A percentile compares a stretch with the other conserved stretches of the same genome.
These are phyloP conservation scores for Taphrina confusa DNA, from an alignment of 1,139 yeast species.

Conservation along the genomic window DNA sequence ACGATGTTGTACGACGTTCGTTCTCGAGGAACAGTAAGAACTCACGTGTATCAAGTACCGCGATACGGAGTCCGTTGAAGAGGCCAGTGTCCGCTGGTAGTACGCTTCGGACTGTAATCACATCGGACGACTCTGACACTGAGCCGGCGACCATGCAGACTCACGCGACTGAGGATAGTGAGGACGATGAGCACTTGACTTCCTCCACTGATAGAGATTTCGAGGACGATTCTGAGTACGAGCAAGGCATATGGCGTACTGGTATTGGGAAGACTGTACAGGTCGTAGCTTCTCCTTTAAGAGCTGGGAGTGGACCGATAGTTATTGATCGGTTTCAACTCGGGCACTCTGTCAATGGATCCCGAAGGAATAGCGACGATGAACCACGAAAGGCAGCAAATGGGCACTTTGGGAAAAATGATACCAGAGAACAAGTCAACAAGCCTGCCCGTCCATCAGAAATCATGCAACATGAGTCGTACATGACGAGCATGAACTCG, in stretches of 20 bases:
- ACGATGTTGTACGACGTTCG: slow-evolving; percentile 20
- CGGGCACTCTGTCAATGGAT: not conserved
- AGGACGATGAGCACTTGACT: slow-evolving; percentile 1
- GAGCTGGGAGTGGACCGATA: slow-evolving; percentile 6
- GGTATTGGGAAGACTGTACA: slow-evolving; percentile 29
- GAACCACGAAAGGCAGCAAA: not conserved
- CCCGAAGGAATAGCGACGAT: slow-evolving; percentile 1
- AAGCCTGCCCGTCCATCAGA: not conserved
- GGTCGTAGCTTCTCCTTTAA: slow-evolving; percentile 12
- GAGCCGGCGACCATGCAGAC: not conserved
- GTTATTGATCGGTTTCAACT: slow-evolving; percentile 4
- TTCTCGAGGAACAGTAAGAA: slow-evolving; percentile 18
- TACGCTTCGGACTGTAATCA: not conserved
- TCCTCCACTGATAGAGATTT: not conserved
- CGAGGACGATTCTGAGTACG: slow-evolving; percentile 28
- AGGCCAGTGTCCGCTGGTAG: slow-evolving; percentile 11
- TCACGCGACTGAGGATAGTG: not conserved
- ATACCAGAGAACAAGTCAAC: not conserved
- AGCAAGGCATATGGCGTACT: slow-evolving; percentile 30
- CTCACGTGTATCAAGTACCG: not conserved
- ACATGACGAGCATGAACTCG: slow-evolving; percentile 11
- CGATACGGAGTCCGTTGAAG: not conserved
- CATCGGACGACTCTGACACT: not conserved
- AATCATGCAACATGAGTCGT: slow-evolving; percentile 6
- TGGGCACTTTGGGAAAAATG: not conserved